Evolutionary conservation across 176 grass and related monocot genomes (phyloP), one percentile per base, ranked within the genome.

Genomic region (Panicum miliaceum): DNA sequence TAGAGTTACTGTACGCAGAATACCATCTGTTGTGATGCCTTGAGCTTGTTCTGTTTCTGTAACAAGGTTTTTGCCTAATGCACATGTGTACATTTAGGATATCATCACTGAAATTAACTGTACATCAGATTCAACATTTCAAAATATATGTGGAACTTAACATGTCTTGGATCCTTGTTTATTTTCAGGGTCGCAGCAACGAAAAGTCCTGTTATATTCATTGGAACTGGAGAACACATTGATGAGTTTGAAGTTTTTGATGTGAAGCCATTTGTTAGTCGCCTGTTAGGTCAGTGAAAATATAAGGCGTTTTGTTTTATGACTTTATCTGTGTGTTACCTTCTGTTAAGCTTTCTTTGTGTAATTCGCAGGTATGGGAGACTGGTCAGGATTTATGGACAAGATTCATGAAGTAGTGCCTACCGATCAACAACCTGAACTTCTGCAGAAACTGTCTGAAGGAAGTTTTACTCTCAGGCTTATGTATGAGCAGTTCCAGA

Each of bases 141-240:
- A 68, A 25, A 75, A 46, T 18, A 4, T 53, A 10, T 69, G 23
- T 20, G 25, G 51, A 42, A 45, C 43, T 35, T 79, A 65, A 13
- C 29, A 66, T 78, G 48, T 36, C 64, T 46, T 61, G 60, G n/a
- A 54, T 80, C 12, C 20, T 79, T 68, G 61, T 73, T 83, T 80
- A 26, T 83, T 61, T 90, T 68, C 78, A 99, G 96, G 14, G 96
- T 99, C 5, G 93, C 91, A 48, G 93, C 96, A 68, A 99, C 96
- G 43, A 99, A 88, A 90, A 99, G 96, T 85, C 91, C 91, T 47
- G 96, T 96, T 64, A 99, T 96, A 87, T 99, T 99, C 86, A 94
- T 99, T 83, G 96, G 96, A 87, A 99, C 96, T 75, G 91, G 96
- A 84, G 96, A 99, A 62, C 93, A 96, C 81, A 89, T 96, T 8